phyloP scores from a whole-genome alignment of 2,329 filamentous ascomycete genomes.

The Fusarium mundagurra region DNA sequence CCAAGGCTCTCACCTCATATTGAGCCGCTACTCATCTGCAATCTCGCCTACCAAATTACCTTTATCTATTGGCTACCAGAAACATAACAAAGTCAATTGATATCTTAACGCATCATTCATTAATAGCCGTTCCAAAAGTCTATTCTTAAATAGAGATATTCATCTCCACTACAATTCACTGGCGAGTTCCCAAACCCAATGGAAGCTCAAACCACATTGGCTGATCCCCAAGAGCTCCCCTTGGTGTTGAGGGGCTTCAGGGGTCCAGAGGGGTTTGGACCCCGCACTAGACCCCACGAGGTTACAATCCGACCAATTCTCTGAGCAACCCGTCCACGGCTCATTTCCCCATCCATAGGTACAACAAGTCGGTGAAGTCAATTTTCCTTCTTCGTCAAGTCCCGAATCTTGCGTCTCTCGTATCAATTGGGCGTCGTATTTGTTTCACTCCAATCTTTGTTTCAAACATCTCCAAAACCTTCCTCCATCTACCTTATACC shows the following conservation, averaged over 20 bases:
- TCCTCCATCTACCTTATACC: not conserved
- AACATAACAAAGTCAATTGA: not conserved
- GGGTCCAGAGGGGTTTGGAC: constrained; percentile 38
- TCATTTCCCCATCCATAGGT: constrained; percentile 40
- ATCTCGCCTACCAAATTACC: constrained; percentile 21
- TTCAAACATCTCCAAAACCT: not conserved
- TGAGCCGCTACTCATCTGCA: not conserved
- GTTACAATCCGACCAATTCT: constrained; percentile 15
- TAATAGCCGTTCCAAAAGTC: not conserved
- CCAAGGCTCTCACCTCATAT: not conserved
- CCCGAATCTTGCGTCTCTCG: not conserved
- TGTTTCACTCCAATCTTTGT: not conserved
- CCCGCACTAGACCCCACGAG: constrained; percentile 42
- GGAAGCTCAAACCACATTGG: constrained; percentile 11
- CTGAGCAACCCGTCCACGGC: constrained; percentile 16
- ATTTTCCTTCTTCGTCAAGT: constrained; percentile 2
- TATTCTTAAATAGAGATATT: not conserved
- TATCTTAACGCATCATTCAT: not conserved
- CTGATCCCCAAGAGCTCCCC: not conserved
- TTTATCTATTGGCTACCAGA: not conserved
- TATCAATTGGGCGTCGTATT: constrained; percentile 4
- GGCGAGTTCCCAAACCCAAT: not conserved
- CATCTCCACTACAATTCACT: not conserved
- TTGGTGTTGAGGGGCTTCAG: constrained; percentile 38
- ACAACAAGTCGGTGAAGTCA: constrained; percentile 44